Base-by-base conservation (phyloP, 352 stramenopile genomes). In the Pythium dissimile region DNA sequence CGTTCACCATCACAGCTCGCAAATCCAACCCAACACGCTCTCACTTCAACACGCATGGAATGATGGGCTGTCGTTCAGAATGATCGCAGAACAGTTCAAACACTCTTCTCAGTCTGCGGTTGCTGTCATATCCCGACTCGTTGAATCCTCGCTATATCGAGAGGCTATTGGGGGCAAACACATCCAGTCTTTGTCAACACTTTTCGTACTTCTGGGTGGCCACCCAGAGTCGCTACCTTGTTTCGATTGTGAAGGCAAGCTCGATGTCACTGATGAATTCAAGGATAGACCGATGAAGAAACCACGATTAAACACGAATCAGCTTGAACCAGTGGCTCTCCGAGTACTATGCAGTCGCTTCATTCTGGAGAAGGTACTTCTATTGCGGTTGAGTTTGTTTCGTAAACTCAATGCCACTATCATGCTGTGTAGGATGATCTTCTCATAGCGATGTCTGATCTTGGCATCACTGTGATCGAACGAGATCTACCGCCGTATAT, bases 371-470 rank as follows among this genome's bases (percentile, higher is more conserved):
- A 50, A 72, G 54, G 74, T 82, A 64, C 1, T 27, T 23, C 34
- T 28, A 5, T 39, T 23, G 34, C 31, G 54, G 41, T 24, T 47
- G n/a, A n/a, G n/a, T n/a, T n/a, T n/a, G n/a, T n/a, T n/a, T n/a
- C n/a, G n/a, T n/a, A n/a, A n/a, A n/a, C n/a, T n/a, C n/a, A n/a
- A n/a, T n/a, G n/a, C n/a, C n/a, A n/a, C n/a, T n/a, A n/a, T n/a
- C n/a, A n/a, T n/a, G n/a, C 32, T 35, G 16, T 62, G 2, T 26
- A 92, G 79, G 78, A 86, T 44, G 73, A 74, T 16, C 49, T 88
- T 26, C 63, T 92, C 12, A 77, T 88, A 39, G 69, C 84, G n/a
- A 51, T 92, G 3, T 81, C 73, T 6, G 75, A 89, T 28, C 68
- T 77, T 7, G 60, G 59, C 9, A 68, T 92, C 16, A 72, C 54